Evolutionary conservation across 768 basidiomycete species (phyloP).

Genomic region (Hortiboletus campestris): DNA sequence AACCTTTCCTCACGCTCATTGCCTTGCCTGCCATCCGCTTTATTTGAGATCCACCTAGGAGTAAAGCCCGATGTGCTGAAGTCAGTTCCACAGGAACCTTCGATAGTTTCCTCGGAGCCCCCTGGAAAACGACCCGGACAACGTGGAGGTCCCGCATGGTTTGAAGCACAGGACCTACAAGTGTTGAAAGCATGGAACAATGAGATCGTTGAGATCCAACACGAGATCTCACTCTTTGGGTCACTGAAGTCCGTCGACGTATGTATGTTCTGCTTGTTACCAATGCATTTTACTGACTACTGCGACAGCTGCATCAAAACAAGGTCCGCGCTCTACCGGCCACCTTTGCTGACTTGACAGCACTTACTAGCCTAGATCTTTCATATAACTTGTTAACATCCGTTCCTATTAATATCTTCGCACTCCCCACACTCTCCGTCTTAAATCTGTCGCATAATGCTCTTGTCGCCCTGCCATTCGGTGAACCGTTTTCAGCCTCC

Average conservation of each 20-base stretch:
- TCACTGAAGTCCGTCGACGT: constrained; percentile 80
- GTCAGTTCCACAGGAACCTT: constrained; percentile 61
- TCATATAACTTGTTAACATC: constrained; percentile 67
- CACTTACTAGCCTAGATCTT: constrained; percentile 66
- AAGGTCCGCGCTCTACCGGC: constrained; percentile 59
- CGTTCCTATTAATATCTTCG: constrained; percentile 63
- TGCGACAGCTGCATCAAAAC: constrained; percentile 70
- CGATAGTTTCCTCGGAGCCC: constrained; percentile 38
- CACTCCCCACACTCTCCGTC: constrained; percentile 62
- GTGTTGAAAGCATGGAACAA: constrained; percentile 80
- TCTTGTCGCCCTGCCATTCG: constrained; percentile 60
- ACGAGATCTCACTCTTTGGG: constrained; percentile 81
- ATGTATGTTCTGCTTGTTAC: constrained; percentile 29
- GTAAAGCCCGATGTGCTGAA: constrained; percentile 69
- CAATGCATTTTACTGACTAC: not conserved
- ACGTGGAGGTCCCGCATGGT: constrained; percentile 62
- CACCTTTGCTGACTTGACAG: constrained; percentile 65
- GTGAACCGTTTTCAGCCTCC: constrained; percentile 47
- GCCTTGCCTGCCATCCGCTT: constrained; percentile 68
- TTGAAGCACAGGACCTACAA: constrained; percentile 75
- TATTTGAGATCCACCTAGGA: constrained; percentile 80
- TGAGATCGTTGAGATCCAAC: constrained; percentile 74
- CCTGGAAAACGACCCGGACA: constrained; percentile 41
- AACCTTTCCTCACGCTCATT: constrained; percentile 75
- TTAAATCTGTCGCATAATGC: constrained; percentile 74